A percentile compares a stretch with the other conserved stretches of the same genome.
These are phyloP conservation scores for Pisolithus tinctorius DNA, from an alignment of 768 basidiomycete species.

Conservation along the genomic window DNA sequence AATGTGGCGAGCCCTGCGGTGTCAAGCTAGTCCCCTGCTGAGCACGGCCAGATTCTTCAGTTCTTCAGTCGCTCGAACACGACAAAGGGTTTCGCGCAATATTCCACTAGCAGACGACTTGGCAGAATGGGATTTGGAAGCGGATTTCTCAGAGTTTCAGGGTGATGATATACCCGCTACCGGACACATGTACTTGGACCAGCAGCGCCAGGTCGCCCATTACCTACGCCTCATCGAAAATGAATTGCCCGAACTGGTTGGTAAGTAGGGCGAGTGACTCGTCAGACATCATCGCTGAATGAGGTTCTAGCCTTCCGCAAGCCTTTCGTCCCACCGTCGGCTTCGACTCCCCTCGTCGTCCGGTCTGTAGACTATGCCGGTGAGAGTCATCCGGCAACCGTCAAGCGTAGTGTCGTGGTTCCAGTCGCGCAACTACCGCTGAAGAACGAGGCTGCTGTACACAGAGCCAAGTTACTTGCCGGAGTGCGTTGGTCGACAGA, in stretches of 20 bases:
- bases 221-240: conserved; percentile 84
- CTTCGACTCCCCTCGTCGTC: conserved; percentile 54
- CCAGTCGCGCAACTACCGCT: conserved; percentile 72
- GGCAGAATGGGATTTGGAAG: conserved; percentile 30
- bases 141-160: conserved; percentile 25
- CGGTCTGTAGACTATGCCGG: conserved; percentile 74
- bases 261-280: conserved; percentile 36
- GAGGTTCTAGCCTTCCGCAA: conserved; percentile 63
- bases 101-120: conserved; percentile 36
- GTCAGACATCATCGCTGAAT: conserved; percentile 3
- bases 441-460: conserved; percentile 52
- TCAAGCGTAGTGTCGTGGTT: conserved; percentile 68
- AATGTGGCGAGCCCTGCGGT: not conserved
- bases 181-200: conserved; percentile 67
- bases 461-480: conserved; percentile 85
- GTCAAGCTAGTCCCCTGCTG: conserved; percentile 10
- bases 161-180: conserved; percentile 59
- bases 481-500: conserved; percentile 81
- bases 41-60: conserved; percentile 17
- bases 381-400: conserved; percentile 63
- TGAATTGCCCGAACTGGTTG: conserved; percentile 81
- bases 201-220: conserved; percentile 67
- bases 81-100: conserved; percentile 14
- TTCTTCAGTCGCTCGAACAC: conserved; percentile 13
- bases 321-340: conserved; percentile 64